phyloP scores from a whole-genome alignment of 106 monocot species.

The Posidonia australis region DNA sequence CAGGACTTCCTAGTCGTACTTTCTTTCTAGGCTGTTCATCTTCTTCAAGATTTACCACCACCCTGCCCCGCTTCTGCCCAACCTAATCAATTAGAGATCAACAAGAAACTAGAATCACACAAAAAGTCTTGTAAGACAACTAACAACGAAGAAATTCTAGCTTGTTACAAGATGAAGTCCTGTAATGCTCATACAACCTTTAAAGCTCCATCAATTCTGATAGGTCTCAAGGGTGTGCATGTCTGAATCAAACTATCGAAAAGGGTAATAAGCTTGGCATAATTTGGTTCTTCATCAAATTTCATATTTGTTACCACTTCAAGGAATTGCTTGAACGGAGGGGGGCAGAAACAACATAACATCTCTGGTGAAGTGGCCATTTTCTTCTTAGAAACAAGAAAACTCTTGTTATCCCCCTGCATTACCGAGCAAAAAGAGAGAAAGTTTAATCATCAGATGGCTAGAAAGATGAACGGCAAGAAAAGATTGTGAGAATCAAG shows the following conservation, averaged over 20 bases:
- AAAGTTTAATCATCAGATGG: neutral
- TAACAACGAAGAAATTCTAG: neutral
- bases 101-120: neutral
- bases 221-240: constrained; percentile 59
- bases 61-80: constrained; percentile 85
- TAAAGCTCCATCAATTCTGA: constrained; percentile 85
- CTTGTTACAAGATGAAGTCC: neutral
- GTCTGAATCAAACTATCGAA: constrained; percentile 83
- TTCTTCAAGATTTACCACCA: constrained; percentile 79
- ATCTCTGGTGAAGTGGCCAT: constrained; percentile 87
- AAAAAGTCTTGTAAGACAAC: neutral
- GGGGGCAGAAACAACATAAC: constrained; percentile 72
- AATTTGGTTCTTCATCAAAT: constrained; percentile 96
- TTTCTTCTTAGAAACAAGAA: constrained; percentile 95
- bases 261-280: constrained; percentile 75
- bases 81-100: constrained; percentile 25
- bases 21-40: constrained; percentile 94
- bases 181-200: constrained; percentile 45
- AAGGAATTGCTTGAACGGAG: constrained; percentile 85
- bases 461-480: neutral
- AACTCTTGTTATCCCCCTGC: constrained; percentile 93
- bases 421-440: neutral
- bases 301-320: constrained; percentile 85
- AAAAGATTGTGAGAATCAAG: neutral
- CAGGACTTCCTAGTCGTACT: constrained; percentile 82